Evolutionary conservation across 768 basidiomycete species (phyloP).

Genomic region (Podaxis pistillaris): DNA sequence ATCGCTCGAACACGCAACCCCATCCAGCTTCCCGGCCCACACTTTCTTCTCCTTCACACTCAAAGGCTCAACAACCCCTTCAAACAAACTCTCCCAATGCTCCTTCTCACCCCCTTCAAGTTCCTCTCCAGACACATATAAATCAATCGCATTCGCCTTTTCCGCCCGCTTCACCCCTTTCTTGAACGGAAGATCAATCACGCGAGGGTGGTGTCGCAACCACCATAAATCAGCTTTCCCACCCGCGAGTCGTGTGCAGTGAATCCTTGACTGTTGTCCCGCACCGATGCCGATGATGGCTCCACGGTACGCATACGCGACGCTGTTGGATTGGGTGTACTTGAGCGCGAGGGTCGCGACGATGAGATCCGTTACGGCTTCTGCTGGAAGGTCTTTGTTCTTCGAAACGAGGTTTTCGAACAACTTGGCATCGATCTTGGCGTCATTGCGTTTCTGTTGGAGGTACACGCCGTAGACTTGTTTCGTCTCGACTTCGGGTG

Average conservation of each 20-base stretch:
- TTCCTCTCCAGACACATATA: conserved; percentile 88
- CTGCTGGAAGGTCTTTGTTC: conserved; percentile 80
- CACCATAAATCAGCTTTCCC: conserved; percentile 99
- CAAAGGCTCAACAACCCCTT: conserved; percentile 63
- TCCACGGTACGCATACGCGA: conserved; percentile 91
- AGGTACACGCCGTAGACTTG: conserved; percentile 93
- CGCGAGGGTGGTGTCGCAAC: conserved; percentile 95
- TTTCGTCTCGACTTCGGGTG: conserved; percentile 82
- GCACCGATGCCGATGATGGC: conserved; percentile 95
- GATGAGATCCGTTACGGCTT: conserved; percentile 86
- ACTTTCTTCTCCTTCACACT: conserved; percentile 67
- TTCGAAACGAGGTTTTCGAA: conserved; percentile 89
- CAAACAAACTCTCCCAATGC: conserved; percentile 92
- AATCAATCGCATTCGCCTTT: conserved; percentile 97
- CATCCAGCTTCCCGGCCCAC: conserved; percentile 74
- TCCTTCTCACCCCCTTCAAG: conserved; percentile 86
- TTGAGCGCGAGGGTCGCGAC: conserved; percentile 96
- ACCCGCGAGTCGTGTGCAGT: conserved; percentile 97
- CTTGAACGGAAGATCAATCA: conserved; percentile 92
- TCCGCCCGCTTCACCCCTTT: conserved; percentile 97
- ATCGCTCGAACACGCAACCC: conserved; percentile 92
- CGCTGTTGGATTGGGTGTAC: conserved; percentile 99
- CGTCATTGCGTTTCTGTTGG: conserved; percentile 88
- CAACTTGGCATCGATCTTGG: conserved; percentile 75
- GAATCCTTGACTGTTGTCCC: conserved; percentile 98